Evolutionary conservation across 495 filamentous ascomycete genomes (phyloP), one percentile per base, ranked within the genome.

Genomic region (Aspergillus kassunensis): DNA sequence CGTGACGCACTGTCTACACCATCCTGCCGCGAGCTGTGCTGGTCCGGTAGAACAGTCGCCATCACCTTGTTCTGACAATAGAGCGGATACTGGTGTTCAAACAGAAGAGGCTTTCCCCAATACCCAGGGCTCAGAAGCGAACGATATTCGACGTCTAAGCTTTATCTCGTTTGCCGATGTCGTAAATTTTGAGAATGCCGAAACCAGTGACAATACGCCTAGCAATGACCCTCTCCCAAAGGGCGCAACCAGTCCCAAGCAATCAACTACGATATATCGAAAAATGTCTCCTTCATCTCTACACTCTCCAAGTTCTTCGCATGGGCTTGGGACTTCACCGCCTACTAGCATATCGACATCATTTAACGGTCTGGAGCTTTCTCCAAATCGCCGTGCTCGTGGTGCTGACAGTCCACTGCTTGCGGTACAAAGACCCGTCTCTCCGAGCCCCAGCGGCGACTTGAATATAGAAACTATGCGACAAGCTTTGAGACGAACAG

Each of bases 141-240:
- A 15, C 37, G 51, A 46, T 40, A 41, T 46, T 15, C 31, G 51
- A 8, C 51, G 51, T 6, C 33, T 53, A 16, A 53, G 51, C 34
- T 53, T 53, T 19, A 46, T 53, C 30, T 53, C 51, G 15, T 53
- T 53, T 40, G 51, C 51, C 20, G 51, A 53, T 46, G 42, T 53
- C 8, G 42, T 53, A 20, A 53, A 53, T 41, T 42, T 34, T 46
- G 51, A 53, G 33, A 44, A 53, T 46, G 51, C 42, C 31, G 51
- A 53, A 31, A 46, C 51, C 30, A 37, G 24, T 3, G 51, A 53
- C 12, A 16, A 30, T 23, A 25, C 33, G 13, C 23, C 24, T 2
- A 41, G 25, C 18, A 13, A 44, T 37, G 42, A 45, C 15, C 11
- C 21, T 7, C 10, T 23, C 13, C 50, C 29, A 9, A 33, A 25